Percentiles rank a stretch among this genome's conserved stretches.
Conservation (phyloP, 2,329 filamentous ascomycete genomes). For the Alternaria dauci region DNA sequence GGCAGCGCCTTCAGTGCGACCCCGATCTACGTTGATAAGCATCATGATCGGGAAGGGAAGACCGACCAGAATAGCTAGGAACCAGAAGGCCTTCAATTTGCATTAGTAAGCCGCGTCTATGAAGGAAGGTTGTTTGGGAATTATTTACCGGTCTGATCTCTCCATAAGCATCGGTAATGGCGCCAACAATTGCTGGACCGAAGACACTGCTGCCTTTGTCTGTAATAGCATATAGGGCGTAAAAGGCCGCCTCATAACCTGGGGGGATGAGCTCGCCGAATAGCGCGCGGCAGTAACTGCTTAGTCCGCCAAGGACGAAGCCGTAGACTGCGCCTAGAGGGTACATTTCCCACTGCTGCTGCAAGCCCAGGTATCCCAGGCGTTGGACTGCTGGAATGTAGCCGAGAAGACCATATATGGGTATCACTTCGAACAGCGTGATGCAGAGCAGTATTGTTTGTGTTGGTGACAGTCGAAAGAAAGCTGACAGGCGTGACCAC, state of each 20-base stretch:
- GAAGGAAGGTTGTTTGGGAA: background rate
- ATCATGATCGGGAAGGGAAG: conserved; percentile 85
- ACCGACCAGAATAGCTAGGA: conserved; percentile 84
- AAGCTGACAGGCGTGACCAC: conserved; percentile 81
- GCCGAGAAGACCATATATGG: conserved; percentile 86
- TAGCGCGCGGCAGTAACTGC: conserved; percentile 88
- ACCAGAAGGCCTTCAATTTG: conserved; percentile 76
- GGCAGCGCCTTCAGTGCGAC: conserved; percentile 53
- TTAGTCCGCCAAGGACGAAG: conserved; percentile 90
- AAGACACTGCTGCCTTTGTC: conserved; percentile 96
- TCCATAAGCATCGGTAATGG: conserved; percentile 78
- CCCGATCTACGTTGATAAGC: conserved; percentile 79
- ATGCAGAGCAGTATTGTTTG: conserved; percentile 96
- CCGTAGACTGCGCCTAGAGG: conserved; percentile 90
- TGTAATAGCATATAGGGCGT: conserved; percentile 94
- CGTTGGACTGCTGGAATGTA: conserved; percentile 81
- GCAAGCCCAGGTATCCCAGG: conserved; percentile 82
- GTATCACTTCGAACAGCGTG: conserved; percentile 87
- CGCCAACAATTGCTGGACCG: conserved; percentile 90
- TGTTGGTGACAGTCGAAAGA: conserved; percentile 74
- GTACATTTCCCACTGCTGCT: conserved; percentile 97
- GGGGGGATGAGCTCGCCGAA: conserved; percentile 94
- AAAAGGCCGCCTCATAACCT: conserved; percentile 94
- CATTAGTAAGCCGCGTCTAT: background rate
- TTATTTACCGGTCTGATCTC: conserved; percentile 57